These are phyloP conservation scores for Monilinia polystroma DNA, from an alignment of 2,329 filamentous ascomycete genomes.

Conservation along the genomic window DNA sequence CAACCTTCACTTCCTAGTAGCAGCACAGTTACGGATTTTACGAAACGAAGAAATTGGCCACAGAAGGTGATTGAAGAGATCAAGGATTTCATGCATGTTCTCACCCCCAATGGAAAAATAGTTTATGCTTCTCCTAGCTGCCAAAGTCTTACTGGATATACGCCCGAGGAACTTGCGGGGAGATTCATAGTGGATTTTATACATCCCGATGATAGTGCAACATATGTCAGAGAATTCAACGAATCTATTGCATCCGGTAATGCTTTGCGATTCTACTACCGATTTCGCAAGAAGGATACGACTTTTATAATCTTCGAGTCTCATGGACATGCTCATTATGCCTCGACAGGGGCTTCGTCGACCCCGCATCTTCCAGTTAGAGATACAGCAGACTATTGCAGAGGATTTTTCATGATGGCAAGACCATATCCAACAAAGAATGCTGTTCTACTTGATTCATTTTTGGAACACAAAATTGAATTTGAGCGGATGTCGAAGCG, in stretches of 20 bases:
- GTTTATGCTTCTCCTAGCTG: constrained; percentile 83
- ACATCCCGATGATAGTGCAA: constrained; percentile 78
- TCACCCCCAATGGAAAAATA: constrained; percentile 80
- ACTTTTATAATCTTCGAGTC: constrained; percentile 81
- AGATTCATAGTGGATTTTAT: constrained; percentile 78
- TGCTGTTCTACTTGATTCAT: constrained; percentile 81
- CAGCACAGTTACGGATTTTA: constrained; percentile 64
- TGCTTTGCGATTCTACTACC: constrained; percentile 79
- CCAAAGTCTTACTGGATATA: constrained; percentile 72
- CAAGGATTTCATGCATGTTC: constrained; percentile 82
- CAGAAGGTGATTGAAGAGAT: constrained; percentile 87
- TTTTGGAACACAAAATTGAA: constrained; percentile 94
- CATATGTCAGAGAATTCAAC: constrained; percentile 85
- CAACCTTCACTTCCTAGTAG: constrained; percentile 38
- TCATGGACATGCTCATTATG: constrained; percentile 88
- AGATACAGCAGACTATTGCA: constrained; percentile 69
- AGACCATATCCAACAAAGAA: constrained; percentile 88
- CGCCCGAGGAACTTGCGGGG: constrained; percentile 67
- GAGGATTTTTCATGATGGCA: constrained; percentile 91
- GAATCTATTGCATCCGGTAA: constrained; percentile 83
- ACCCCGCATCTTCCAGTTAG: constrained; percentile 48
- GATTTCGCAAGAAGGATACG: constrained; percentile 73
- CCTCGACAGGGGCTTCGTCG: constrained; percentile 58
- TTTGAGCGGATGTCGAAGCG: constrained; percentile 83
- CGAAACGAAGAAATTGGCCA: constrained; percentile 74